Conservation (phyloP, 148 eudicot species). For the Rheum nobile region DNA sequence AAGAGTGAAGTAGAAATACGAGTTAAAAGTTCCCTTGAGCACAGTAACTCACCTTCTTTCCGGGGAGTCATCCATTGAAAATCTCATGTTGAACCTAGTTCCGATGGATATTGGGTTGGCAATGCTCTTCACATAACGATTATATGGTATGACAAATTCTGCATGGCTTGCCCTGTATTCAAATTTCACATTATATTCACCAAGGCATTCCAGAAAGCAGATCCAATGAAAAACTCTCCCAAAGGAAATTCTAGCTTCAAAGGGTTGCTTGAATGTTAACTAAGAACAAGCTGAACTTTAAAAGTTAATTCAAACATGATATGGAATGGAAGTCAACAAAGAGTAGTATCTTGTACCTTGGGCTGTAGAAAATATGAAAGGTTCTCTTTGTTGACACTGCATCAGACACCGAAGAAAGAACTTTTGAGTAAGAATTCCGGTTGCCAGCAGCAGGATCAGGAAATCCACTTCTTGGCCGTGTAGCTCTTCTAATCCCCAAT, state of each 20-base stretch:
- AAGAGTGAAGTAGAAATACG: neutral
- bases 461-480: constrained; percentile 60
- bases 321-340: neutral
- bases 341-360: constrained; percentile 39
- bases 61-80: constrained; percentile 68
- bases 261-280: neutral
- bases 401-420: constrained; percentile 49
- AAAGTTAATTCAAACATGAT: neutral
- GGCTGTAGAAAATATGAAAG: constrained; percentile 65
- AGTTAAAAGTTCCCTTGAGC: too few relatives aligned
- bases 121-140: constrained; percentile 39
- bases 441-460: constrained; percentile 50
- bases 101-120: constrained; percentile 37
- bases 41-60: constrained; percentile 61
- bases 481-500: constrained; percentile 75
- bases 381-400: constrained; percentile 55
- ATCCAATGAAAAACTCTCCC: neutral
- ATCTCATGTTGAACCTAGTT: constrained; percentile 68
- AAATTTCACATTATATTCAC: neutral
- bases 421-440: constrained; percentile 38
- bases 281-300: neutral
- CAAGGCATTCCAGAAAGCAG: neutral
- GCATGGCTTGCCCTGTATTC: constrained; percentile 70
- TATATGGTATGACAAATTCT: constrained; percentile 64
- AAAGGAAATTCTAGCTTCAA: too few relatives aligned